Base-by-base conservation (phyloP, 192 early-diverging fungal genomes). In the Thamnidium elegans region DNA sequence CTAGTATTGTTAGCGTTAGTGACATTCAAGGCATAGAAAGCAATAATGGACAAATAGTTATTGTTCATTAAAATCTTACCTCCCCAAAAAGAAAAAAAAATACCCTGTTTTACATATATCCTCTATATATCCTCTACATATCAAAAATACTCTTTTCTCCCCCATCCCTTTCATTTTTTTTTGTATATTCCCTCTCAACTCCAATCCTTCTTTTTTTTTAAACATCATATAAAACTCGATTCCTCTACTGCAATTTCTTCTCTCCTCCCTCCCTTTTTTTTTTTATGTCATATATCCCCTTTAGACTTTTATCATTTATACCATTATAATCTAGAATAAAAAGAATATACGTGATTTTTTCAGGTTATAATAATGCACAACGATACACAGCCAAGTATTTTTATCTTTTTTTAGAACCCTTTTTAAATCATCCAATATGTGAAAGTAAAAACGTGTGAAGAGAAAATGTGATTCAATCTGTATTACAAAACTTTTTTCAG, bases 1-100 rank as follows among this genome's bases (percentile, higher is more conserved):
- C 60, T 17, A 73, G 71, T 34, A 47, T 68, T 30, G 71, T 73
- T 34, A 73, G 71, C 53, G 39, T 73, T n/a, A 68, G 66, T 50
- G 71, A 73, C 20, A 58, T 73, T 7, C 66, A 67, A 54, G 71
- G 71, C 36, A 13, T 73, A 5, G 71, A 67, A 46, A 66, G 71
- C 8, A 59, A 31, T 23, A 50, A 56, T 36, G 56, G 66, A 13
- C 71, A 73, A 50, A 68, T 73, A 39, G 67, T 73, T 4, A 73
- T 73, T 50, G 71, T 73, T 34, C 71, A 73, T 32, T 73, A 52
- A 63, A 30, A 26, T 2, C 26, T 60, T 8, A 9, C 8, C n/a
- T n/a, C n/a, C n/a, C n/a, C n/a, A n/a, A 9, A 39, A 15, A n/a
- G 8, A 36, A 9, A 11, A 46, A 61, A 31, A 10, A 26, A 62